Evolutionary conservation across 768 basidiomycete genomes (phyloP), one percentile per base, ranked within the genome.

Genomic region (Mycena maculata): DNA sequence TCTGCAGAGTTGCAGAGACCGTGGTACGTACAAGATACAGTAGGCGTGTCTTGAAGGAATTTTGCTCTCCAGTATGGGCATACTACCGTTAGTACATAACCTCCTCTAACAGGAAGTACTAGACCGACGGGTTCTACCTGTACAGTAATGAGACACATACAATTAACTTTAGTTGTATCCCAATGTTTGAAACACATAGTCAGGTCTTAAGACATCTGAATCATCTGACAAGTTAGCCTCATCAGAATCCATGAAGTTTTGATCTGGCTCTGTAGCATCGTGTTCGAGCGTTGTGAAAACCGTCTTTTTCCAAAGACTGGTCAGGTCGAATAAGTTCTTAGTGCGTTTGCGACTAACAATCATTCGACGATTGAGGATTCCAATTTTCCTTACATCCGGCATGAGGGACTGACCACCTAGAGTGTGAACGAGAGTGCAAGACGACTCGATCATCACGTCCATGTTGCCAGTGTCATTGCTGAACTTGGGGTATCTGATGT

Each of bases 281-380:
- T 59, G 41, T 23, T 71, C 71, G 6, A 73, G 33, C 53, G n/a
- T 45, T 9, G 53, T 38, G 44, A 71, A 45, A 9, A 72, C 71
- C 39, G 53, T 65, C 63, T 72, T 72, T 60, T 71, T 73, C 74
- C 74, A 75, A 68, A 71, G 69, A 71, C 53, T 75, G 31, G 71
- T 71, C 25, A 75, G 31, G 56, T 75, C 74, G 39, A 72, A 73
- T 27, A 75, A 53, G 58, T 75, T 75, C 18, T 38, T 22, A 47
- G 72, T 75, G 6, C 71, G 72, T 67, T 73, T 75, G 22, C 67
- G 68, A 39, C 60, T 60, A 25, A 64, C 64, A 38, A 75, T 70
- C 62, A 69, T 63, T 58, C 63, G 54, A 5, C 66, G 31, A 12
- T 63, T 61, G 12, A 63, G 63, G 47, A 71, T 50, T 28, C 23